Evolutionary conservation across 495 filamentous ascomycete species (phyloP), one percentile per base, ranked within the genome.

Genomic region (Cryomyces minteri): DNA sequence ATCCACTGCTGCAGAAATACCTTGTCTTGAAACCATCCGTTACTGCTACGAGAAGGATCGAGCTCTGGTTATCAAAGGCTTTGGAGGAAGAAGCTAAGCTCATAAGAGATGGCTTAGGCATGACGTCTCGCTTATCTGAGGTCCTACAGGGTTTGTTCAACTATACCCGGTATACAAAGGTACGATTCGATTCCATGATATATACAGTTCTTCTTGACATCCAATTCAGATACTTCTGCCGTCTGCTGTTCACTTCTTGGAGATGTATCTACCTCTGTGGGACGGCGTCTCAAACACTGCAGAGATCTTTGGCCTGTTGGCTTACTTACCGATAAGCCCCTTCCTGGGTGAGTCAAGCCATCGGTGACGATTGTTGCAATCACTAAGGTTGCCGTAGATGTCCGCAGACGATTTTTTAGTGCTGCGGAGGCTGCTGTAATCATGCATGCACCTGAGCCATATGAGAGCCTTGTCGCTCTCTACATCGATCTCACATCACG

Each of bases 1-100:
- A 93, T 58, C 75, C 73, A 5, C 67, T 93, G 41, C 71, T 88
- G 11, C 86, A 87, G 52, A 88, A 86, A 51, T 74, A 84, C 40
- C 51, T 90, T 18, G 64, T 69, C 12, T 60, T 92, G 18, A 73
- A 69, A 29, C 74, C 80, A 31, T 71, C 77, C 1, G 70, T 74
- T 12, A 44, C 43, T 5, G 34, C 46, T 10, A 40, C 49, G 1
- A 37, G 3, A 37, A 37, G 34, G 34, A 12, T 12, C 3, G 34
- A 37, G 34, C 34, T 37, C 34, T 37, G 34, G 34, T 12, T 37
- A 37, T 12, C 12, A 9, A 12, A 9, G 34, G 8, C 8, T 12
- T 3, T 37, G 9, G 34, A 37, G 12, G 34, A 37, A 12, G 34
- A 37, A 3, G 1, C 3, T 37, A 12, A 37, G 34, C 1, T 12